phyloP scores from a whole-genome alignment of 805 yeast species.

The Yamadazyma insecticola region DNA sequence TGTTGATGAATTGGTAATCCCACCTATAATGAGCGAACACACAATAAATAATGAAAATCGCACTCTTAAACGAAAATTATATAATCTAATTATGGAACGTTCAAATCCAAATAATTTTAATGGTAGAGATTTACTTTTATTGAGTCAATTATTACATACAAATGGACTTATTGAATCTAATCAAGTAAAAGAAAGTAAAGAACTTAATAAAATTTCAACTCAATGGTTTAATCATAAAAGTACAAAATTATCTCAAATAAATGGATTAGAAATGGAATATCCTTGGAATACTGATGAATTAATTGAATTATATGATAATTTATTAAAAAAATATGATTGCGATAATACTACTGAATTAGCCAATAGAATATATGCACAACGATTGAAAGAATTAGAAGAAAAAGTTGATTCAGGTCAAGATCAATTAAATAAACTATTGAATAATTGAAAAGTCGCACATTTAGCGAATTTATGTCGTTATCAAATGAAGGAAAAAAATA shows the following conservation, averaged over 20 bases:
- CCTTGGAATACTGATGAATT: slow-evolving; percentile 18
- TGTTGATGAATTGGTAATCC: too few relatives aligned
- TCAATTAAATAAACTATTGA: slow-evolving; percentile 16
- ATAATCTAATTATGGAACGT: too few relatives aligned
- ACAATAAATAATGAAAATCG: too few relatives aligned
- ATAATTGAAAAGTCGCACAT: too few relatives aligned
- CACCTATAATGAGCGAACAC: too few relatives aligned
- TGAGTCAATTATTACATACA: slow-evolving; percentile 35
- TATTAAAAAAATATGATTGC: slow-evolving; percentile 24
- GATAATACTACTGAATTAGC: slow-evolving; percentile 37
- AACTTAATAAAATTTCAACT: slow-evolving; percentile 17
- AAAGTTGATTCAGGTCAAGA: slow-evolving; percentile 19
- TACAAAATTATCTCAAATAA: slow-evolving; percentile 18
- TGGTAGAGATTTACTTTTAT: slow-evolving; percentile 29
- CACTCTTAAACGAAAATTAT: too few relatives aligned
- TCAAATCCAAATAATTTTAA: slow-evolving; percentile 11
- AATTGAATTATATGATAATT: slow-evolving; percentile 19
- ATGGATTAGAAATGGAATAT: slow-evolving; percentile 11
- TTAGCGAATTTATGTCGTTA: too few relatives aligned
- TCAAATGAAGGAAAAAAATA: too few relatives aligned
- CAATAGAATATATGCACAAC: slow-evolving; percentile 24
- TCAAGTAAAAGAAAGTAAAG: slow-evolving; percentile 3
- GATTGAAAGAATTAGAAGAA: slow-evolving; percentile 30
- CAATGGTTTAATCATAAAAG: slow-evolving; percentile 29
- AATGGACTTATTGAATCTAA: slow-evolving; percentile 22